A percentile compares a stretch with the other conserved stretches of the same genome.
These are phyloP conservation scores for Circinella minor DNA, from an alignment of 371 early-diverging fungal species.

Conservation along the genomic window DNA sequence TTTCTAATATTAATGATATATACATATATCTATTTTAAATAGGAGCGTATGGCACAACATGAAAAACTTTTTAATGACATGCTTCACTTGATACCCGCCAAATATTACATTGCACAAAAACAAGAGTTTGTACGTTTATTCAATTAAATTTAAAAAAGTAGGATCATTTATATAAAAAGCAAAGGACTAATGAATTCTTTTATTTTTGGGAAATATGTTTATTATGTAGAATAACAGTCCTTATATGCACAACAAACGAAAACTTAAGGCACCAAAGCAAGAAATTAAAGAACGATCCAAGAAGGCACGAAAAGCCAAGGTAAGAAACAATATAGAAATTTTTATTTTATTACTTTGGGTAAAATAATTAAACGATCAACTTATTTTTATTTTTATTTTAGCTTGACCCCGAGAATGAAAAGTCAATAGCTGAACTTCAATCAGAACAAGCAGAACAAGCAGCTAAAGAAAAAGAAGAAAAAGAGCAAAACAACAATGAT, in stretches of 20 bases:
- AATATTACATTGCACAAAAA: conserved; percentile 70
- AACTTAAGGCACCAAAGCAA: conserved; percentile 74
- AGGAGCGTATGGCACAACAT: conserved; percentile 67
- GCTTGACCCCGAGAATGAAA: conserved; percentile 60
- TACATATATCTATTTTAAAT: neutral
- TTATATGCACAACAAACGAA: conserved; percentile 75
- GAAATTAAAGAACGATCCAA: conserved; percentile 73
- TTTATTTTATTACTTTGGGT: too few species aligned
- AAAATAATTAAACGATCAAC: neutral
- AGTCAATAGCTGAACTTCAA: conserved; percentile 57
- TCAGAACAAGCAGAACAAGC: conserved; percentile 39
- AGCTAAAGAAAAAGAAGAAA: conserved; percentile 20
- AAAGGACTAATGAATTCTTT: neutral
- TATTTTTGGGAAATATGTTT: neutral
- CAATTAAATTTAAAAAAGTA: too few species aligned
- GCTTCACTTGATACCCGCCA: conserved; percentile 74
- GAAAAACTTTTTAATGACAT: conserved; percentile 66
- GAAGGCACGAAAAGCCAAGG: conserved; percentile 80
- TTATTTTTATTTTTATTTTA: conserved; percentile 9
- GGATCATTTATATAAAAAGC: neutral
- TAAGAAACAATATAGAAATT: conserved; percentile 26
- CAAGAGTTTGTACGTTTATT: conserved; percentile 28
- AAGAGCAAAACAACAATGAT: conserved; percentile 25
- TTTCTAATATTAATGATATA: too few species aligned
- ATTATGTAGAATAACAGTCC: conserved; percentile 47